phyloP scores from a whole-genome alignment of 2,329 filamentous ascomycete genomes.

The Paradendryphiella salina region DNA sequence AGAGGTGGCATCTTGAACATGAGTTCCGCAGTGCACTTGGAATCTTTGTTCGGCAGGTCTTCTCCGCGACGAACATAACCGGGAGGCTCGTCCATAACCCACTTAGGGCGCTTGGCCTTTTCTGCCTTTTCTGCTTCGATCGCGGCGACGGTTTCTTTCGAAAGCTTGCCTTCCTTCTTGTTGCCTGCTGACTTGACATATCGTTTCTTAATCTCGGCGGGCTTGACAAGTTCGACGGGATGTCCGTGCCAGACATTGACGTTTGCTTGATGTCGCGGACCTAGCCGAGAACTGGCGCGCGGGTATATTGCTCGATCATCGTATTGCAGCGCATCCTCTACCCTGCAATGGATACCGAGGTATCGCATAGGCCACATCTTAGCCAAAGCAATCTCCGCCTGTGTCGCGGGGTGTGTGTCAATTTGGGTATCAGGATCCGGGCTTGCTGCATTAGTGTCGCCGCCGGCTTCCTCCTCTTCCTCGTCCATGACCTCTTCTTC shows the following conservation, averaged over 20 bases:
- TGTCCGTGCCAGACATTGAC: conserved; percentile 83
- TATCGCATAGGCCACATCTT: conserved; percentile 97
- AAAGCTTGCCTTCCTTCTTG: conserved; percentile 75
- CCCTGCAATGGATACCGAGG: conserved; percentile 89
- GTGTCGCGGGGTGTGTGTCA: conserved; percentile 67
- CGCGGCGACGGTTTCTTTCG: conserved; percentile 77
- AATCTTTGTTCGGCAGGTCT: conserved; percentile 72
- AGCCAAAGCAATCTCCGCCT: conserved; percentile 88
- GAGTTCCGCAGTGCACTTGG: conserved; percentile 72
- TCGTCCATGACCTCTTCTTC: conserved; percentile 68
- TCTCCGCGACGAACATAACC: conserved; percentile 86
- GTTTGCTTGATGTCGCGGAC: conserved; percentile 86
- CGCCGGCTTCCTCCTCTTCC: conserved; percentile 68
- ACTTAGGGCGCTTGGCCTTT: conserved; percentile 82
- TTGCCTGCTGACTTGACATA: conserved; percentile 63
- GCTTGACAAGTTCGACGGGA: conserved; percentile 87
- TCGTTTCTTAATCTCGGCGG: conserved; percentile 80
- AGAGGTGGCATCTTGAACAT: conserved; percentile 74
- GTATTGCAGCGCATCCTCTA: conserved; percentile 93
- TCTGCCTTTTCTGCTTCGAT: conserved; percentile 80
- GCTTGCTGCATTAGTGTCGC: conserved; percentile 63
- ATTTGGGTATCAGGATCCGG: conserved; percentile 56
- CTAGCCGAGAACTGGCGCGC: conserved; percentile 87
- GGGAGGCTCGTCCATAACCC: conserved; percentile 86
- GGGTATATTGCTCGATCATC: conserved; percentile 94